Conservation (phyloP, 768 basidiomycete species). For the Leucocoprinus sp. region DNA sequence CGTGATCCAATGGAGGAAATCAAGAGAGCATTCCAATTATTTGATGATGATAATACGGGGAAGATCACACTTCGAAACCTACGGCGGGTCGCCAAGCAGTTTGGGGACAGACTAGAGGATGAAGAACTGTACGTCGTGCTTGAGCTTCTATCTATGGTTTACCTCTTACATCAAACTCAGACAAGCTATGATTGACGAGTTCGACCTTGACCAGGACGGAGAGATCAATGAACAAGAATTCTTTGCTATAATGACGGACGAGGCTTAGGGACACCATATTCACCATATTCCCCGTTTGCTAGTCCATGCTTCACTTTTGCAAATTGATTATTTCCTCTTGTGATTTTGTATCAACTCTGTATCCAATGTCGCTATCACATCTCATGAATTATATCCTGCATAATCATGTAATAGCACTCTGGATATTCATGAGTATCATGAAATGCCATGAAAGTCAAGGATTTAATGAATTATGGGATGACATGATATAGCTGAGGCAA, state of each 20-base stretch:
- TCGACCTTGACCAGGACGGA: constrained; percentile 96
- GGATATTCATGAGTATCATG: too few species aligned
- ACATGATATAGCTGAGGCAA: too few species aligned
- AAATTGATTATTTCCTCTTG: constrained; percentile 2
- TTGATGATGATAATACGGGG: constrained; percentile 93
- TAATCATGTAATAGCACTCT: not conserved
- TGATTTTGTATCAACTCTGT: constrained; percentile 9
- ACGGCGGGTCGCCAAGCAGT: constrained; percentile 89
- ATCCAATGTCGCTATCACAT: constrained; percentile 6
- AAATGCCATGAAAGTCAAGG: too few species aligned
- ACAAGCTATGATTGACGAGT: constrained; percentile 99
- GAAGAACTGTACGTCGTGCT: constrained; percentile 79
- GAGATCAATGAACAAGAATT: constrained; percentile 97
- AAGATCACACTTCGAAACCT: constrained; percentile 90
- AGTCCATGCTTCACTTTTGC: not conserved
- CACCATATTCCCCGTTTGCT: not conserved
- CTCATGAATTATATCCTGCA: constrained; percentile 9
- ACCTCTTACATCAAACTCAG: constrained; percentile 30
- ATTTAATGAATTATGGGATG: too few species aligned
- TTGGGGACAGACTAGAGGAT: constrained; percentile 91
- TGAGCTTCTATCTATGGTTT: not conserved
- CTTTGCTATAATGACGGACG: constrained; percentile 95
- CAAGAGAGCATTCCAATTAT: constrained; percentile 89
- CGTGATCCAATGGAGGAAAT: constrained; percentile 98
- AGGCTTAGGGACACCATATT: constrained; percentile 37